Evolutionary conservation across 2,329 filamentous ascomycete genomes (phyloP), one percentile per base, ranked within the genome.

Genomic region (Pseudogymnoascus sp.): DNA sequence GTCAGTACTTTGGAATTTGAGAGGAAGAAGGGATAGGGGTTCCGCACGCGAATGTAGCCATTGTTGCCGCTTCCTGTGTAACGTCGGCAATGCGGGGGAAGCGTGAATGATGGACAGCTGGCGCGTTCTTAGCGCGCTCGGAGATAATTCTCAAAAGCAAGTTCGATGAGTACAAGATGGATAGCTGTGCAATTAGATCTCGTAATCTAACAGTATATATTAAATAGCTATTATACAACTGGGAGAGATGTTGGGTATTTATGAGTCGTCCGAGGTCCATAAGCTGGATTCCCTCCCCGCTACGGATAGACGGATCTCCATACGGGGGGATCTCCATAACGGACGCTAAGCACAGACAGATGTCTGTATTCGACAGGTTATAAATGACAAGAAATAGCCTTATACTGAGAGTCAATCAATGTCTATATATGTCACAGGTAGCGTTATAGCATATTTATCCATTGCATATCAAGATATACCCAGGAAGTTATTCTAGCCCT

Each of bases 31-130:
- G 43, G 35, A 60, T 60, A 39, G 28, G 59, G 61, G 63, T 18
- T 20, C 68, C 77, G 67, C 70, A 76, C 79, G 78, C 76, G 65
- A 81, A 81, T 39, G 78, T 74, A 62, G 78, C 74, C 79, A 81
- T 81, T 37, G 61, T 65, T 37, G 14, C 12, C n/a, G 43, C 30
- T 30, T 50, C 22, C 8, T 30, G 25, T 50, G 43, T 18, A 30
- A 50, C 25, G 3, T 50, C 43, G 57, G 39, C 35, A 62, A 22
- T 32, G 34, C 28, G 18, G n/a, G 57, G 18, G 39, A 14, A 22
- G 4, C 20, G 39, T 5, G 39, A 43, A 30, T 30, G 35, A 58
- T 18, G 16, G 30, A 28, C 18, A 25, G n/a, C 43, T 16, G 25
- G 14, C n/a, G 9, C 20, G 39, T n/a, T 22, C 20, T 5, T 47